phyloP scores from a whole-genome alignment of 805 yeast genomes.

The Cyberlindnera meyerae region DNA sequence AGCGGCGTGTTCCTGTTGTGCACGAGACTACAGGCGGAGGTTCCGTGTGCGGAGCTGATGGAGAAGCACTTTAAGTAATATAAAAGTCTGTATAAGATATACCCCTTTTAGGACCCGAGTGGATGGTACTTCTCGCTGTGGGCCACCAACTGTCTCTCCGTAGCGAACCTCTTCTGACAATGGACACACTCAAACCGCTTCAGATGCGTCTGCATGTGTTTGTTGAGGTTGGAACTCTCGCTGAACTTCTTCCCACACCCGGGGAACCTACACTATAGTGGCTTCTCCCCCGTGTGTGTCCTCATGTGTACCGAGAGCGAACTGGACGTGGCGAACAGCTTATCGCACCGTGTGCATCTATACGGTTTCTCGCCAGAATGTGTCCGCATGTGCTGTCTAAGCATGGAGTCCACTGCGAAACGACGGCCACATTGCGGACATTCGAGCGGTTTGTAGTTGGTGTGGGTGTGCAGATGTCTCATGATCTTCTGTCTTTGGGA shows the following conservation, averaged over 20 bases:
- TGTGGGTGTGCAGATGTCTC: slow-evolving; percentile 85
- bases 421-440: slow-evolving; percentile 65
- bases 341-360: slow-evolving; percentile 66
- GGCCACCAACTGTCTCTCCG: slow-evolving; percentile 34
- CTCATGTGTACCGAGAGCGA: slow-evolving; percentile 79
- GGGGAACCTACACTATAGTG: slow-evolving; percentile 71
- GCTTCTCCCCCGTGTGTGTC: slow-evolving; percentile 88
- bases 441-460: slow-evolving; percentile 73
- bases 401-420: slow-evolving; percentile 74
- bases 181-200: slow-evolving; percentile 45
- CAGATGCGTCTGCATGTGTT: slow-evolving; percentile 78
- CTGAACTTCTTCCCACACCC: slow-evolving; percentile 82
- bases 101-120: not conserved
- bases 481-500: slow-evolving; percentile 79
- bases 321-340: slow-evolving; percentile 75
- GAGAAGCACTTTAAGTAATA: slow-evolving; percentile 49
- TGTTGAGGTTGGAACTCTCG: slow-evolving; percentile 83
- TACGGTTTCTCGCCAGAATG: slow-evolving; percentile 92
- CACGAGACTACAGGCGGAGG: slow-evolving; percentile 75
- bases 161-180: slow-evolving; percentile 51
- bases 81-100: not conserved
- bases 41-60: slow-evolving; percentile 76
- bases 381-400: slow-evolving; percentile 74
- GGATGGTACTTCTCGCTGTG: slow-evolving; percentile 31
- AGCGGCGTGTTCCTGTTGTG: slow-evolving; percentile 92